These are phyloP conservation scores for Candida ulmi DNA, from an alignment of 805 yeast species.

Conservation along the genomic window DNA sequence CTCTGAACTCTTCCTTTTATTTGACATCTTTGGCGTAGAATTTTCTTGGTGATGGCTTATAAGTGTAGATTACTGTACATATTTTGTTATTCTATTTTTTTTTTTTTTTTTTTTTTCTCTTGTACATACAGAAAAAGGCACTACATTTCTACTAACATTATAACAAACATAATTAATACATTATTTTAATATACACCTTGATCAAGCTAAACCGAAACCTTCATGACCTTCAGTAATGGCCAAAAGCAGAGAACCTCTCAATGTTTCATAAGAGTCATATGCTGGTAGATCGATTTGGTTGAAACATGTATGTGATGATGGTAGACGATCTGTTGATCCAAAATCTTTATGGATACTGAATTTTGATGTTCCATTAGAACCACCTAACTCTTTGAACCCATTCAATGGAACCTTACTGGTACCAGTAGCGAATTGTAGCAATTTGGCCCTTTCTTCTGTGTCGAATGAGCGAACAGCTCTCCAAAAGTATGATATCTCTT, in stretches of 20 bases:
- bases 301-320: constrained; percentile 95
- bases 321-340: constrained; percentile 79
- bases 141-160: too few relatives aligned
- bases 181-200: too few relatives aligned
- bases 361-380: constrained; percentile 79
- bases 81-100: background rate
- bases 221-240: constrained; percentile 95
- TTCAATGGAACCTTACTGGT: constrained; percentile 93
- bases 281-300: constrained; percentile 93
- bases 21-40: background rate
- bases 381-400: constrained; percentile 87
- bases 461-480: constrained; percentile 93
- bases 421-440: constrained; percentile 94
- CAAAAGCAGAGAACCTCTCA: constrained; percentile 71
- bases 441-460: constrained; percentile 87
- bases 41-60: too few relatives aligned
- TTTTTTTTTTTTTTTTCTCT: constrained; percentile 1
- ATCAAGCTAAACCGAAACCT: constrained; percentile 84
- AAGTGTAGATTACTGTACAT: too few relatives aligned
- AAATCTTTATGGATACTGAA: constrained; percentile 88
- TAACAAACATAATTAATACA: too few relatives aligned
- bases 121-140: background rate
- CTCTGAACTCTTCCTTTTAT: background rate
- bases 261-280: constrained; percentile 80
- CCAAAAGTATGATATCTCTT: constrained; percentile 97